phyloP scores from a whole-genome alignment of 2,329 filamentous ascomycete species.

The Nemania sp. region DNA sequence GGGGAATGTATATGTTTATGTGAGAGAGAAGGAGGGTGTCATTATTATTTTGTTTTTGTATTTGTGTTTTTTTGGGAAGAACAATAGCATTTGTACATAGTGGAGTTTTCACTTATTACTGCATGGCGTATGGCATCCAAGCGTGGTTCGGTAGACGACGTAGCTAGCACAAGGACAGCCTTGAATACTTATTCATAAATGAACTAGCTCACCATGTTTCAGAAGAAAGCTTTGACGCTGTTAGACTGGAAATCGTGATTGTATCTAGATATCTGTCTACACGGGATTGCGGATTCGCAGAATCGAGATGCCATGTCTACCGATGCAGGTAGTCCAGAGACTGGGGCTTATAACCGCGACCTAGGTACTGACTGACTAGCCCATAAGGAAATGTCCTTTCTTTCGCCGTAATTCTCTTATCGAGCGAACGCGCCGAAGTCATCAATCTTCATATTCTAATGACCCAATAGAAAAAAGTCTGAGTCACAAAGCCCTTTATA shows the following conservation, averaged over 20 bases:
- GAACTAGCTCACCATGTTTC: not conserved
- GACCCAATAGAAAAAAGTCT: too few relatives aligned
- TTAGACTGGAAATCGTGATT: not conserved
- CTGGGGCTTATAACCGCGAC: too few relatives aligned
- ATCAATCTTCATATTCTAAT: too few relatives aligned
- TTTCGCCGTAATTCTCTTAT: not conserved
- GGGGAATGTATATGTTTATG: constrained; percentile 66
- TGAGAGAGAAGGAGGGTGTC: constrained; percentile 42
- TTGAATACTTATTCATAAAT: constrained; percentile 3
- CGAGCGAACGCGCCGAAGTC: too few relatives aligned
- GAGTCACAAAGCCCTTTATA: too few relatives aligned
- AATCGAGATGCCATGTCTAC: too few relatives aligned
- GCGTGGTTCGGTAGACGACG: constrained; percentile 11
- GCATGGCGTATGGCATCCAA: constrained; percentile 14
- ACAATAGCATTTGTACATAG: constrained; percentile 18
- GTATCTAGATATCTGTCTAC: not conserved
- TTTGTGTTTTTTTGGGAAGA: not conserved
- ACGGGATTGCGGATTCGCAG: not conserved
- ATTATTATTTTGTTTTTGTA: not conserved
- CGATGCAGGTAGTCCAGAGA: too few relatives aligned
- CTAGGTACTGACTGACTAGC: not conserved
- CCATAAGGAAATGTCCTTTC: not conserved
- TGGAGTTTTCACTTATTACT: constrained; percentile 3
- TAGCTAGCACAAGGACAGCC: constrained; percentile 7
- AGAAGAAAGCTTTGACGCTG: not conserved